Percentiles rank a stretch among this genome's conserved stretches.
These are phyloP conservation scores for Theileria annulata DNA, from an alignment of 169 alveolate species.

Conservation along the genomic window DNA sequence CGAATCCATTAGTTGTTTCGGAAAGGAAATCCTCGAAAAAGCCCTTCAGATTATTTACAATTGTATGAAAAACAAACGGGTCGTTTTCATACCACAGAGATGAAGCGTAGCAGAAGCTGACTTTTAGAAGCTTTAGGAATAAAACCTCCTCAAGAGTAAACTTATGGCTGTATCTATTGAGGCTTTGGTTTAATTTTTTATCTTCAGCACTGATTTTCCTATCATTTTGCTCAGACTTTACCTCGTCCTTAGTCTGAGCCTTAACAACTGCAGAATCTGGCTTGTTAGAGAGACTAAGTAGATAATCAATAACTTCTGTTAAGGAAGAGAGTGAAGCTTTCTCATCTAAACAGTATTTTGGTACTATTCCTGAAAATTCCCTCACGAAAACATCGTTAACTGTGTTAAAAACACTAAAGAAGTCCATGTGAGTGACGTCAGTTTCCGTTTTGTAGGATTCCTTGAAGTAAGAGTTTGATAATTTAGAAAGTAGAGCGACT, in stretches of 20 bases:
- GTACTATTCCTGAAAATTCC: constrained; percentile 53
- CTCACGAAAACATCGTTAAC: constrained; percentile 26
- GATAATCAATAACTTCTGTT: constrained; percentile 1
- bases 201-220: not conserved
- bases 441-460: constrained; percentile 39
- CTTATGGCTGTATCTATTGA: not conserved
- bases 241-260: not conserved
- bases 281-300: not conserved
- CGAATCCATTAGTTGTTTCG: not conserved
- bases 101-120: constrained; percentile 37
- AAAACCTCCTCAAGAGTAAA: not conserved
- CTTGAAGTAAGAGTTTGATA: constrained; percentile 24
- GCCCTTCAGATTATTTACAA: constrained; percentile 23
- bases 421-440: constrained; percentile 23
- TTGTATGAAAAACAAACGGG: constrained; percentile 47
- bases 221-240: constrained; percentile 1
- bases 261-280: not conserved
- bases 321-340: constrained; percentile 36
- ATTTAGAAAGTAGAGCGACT: constrained; percentile 34
- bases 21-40: constrained; percentile 23
- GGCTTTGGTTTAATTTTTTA: not conserved
- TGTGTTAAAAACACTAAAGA: constrained; percentile 14
- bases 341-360: constrained; percentile 45
- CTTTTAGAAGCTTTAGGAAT: constrained; percentile 22
- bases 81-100: constrained; percentile 63